Evolutionary conservation across 108 stramenopile genomes (phyloP), one percentile per base, ranked within the genome.

Genomic region (Skeletonema menzelii): DNA sequence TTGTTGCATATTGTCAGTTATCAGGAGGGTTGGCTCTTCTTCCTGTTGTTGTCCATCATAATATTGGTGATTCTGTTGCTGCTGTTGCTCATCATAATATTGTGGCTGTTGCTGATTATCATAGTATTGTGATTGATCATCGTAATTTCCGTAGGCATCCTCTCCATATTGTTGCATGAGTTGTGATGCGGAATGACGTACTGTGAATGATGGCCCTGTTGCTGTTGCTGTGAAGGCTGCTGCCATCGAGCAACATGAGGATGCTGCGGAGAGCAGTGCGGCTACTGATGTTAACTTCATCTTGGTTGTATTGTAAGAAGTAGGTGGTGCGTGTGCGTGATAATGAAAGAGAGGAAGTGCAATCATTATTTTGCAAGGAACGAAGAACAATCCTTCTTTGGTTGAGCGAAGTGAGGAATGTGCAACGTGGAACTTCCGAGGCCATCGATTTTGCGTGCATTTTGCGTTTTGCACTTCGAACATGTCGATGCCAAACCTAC

Each of bases 1-100:
- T 46, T 69, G 38, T 22, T 56, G 56, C 60, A 77, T 59, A 24
- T 77, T 68, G 64, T 20, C 31, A 37, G 67, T 63, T 57, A 77
- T 58, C 11, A 70, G 40, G 17, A 73, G 56, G 12, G 72, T 28
- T 7, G 72, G 56, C 12, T 56, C 35, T 37, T 72, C 53, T 13
- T 63, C 63, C 34, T 65, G 49, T 24, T 49, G 49, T 20, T 53
- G 49, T 53, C 4, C 49, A 53, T 53, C 49, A 22, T 22, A 53
- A 24, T 53, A 53, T 22, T 20, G 20, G 2, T 49, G 47, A 19
- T 49, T 19, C 15, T 49, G 49, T 22, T 53, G 19, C 10, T 53
- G 49, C 15, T 53, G 19, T 22, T 53, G 49, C 15, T 53, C 49
- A 22, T 53, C 49, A 22, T 22, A 20, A 22, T 53, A 53, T 22